A percentile compares a stretch with the other conserved stretches of the same genome.
These are phyloP conservation scores for Chloranthus sessilifolius DNA, from an alignment of 164 flowering plant genomes.

Conservation along the genomic window DNA sequence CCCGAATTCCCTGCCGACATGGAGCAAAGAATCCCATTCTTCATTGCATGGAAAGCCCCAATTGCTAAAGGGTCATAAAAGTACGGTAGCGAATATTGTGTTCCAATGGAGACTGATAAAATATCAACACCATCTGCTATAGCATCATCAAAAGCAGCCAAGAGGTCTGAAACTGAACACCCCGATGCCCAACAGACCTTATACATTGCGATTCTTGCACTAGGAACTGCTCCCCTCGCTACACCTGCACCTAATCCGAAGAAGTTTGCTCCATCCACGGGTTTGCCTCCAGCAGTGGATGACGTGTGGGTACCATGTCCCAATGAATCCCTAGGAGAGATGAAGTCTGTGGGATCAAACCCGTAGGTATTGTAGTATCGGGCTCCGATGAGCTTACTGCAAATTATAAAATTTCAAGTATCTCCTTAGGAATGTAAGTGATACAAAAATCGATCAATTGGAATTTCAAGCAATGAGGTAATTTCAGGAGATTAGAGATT, in stretches of 20 bases:
- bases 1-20: constrained; percentile 19
- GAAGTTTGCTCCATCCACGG: constrained; percentile 11
- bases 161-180: constrained; percentile 12
- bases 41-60: constrained; percentile 24
- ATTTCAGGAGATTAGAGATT: not conserved
- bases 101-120: constrained; percentile 18
- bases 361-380: constrained; percentile 12
- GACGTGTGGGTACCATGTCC: constrained; percentile 26
- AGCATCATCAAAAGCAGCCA: constrained; percentile 26
- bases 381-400: constrained; percentile 27
- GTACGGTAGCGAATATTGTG: not conserved
- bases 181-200: constrained; percentile 19
- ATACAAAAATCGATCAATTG: too few species aligned
- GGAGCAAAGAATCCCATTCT: constrained; percentile 14
- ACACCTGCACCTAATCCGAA: constrained; percentile 16
- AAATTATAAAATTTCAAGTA: too few species aligned
- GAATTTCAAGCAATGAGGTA: not conserved
- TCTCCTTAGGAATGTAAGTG: too few species aligned
- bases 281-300: constrained; percentile 21
- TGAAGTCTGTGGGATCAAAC: constrained; percentile 7
- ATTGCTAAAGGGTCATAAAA: constrained; percentile 13
- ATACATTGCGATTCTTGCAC: constrained; percentile 18
- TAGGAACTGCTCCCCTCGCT: constrained; percentile 19
- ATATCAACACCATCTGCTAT: constrained; percentile 25
- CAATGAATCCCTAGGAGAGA: constrained; percentile 17